Evolutionary conservation across 495 filamentous ascomycete species (phyloP).

Genomic region (Pyrenula massariospora): DNA sequence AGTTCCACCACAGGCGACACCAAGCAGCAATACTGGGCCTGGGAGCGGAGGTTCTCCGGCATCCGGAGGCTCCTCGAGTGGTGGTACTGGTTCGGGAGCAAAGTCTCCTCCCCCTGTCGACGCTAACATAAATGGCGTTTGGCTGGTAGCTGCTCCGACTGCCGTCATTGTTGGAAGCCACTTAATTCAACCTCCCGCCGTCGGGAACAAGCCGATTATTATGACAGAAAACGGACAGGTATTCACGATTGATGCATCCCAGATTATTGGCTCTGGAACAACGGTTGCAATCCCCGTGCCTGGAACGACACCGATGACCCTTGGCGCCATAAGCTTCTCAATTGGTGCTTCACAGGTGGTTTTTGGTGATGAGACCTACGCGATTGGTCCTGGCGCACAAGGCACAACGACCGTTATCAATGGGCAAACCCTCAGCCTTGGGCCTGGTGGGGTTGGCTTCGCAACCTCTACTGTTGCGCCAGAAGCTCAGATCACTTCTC

Average conservation of each 20-base stretch:
- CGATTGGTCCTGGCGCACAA: constrained; percentile 15
- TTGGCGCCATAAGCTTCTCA: constrained; percentile 24
- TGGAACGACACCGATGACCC: constrained; percentile 15
- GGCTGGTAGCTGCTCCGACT: constrained; percentile 5
- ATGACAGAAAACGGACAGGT: constrained; percentile 9
- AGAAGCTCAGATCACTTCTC: background rate
- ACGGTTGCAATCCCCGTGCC: constrained; percentile 8
- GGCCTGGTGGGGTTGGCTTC: constrained; percentile 26
- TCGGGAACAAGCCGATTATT: background rate
- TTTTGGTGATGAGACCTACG: constrained; percentile 33
- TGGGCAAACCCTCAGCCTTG: constrained; percentile 35
- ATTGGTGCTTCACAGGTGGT: constrained; percentile 27
- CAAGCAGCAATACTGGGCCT: background rate
- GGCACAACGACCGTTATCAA: constrained; percentile 24
- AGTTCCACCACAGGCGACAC: background rate
- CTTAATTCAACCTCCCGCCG: constrained; percentile 1
- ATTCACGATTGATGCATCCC: constrained; percentile 7
- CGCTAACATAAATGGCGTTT: constrained; percentile 2
- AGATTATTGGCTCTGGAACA: constrained; percentile 6
- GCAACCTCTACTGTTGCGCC: constrained; percentile 22
- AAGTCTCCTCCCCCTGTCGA: background rate
- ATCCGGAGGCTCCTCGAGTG: background rate
- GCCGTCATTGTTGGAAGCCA: constrained; percentile 9
- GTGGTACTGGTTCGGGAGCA: background rate
- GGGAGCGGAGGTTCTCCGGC: too few relatives aligned